phyloP scores from a whole-genome alignment of 805 yeast genomes.

The Saccharomycopsis synnaedendra region DNA sequence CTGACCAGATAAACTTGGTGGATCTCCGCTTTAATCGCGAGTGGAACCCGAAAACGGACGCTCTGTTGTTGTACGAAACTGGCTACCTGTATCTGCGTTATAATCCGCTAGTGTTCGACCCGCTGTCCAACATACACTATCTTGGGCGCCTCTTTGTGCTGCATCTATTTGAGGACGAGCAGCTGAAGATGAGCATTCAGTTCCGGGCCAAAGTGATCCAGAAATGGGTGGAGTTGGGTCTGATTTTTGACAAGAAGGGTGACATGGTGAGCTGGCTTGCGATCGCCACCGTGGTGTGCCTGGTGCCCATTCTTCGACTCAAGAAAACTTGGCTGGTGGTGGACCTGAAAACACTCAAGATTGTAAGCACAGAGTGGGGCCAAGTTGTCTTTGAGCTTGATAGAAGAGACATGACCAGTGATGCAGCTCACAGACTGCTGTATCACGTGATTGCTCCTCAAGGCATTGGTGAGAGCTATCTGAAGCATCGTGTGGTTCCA shows the following conservation, averaged over 20 bases:
- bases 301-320: constrained; percentile 70
- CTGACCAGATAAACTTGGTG: constrained; percentile 53
- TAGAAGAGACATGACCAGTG: constrained; percentile 52
- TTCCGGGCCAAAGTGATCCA: constrained; percentile 54
- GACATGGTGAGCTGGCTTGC: constrained; percentile 95
- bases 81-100: constrained; percentile 31
- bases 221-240: constrained; percentile 82
- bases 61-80: constrained; percentile 55
- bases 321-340: constrained; percentile 66
- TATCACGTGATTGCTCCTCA: constrained; percentile 78
- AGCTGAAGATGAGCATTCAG: constrained; percentile 17
- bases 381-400: constrained; percentile 86
- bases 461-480: constrained; percentile 67
- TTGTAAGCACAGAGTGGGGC: constrained; percentile 76
- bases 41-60: constrained; percentile 79
- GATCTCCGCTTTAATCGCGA: constrained; percentile 49
- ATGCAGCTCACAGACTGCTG: constrained; percentile 44
- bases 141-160: constrained; percentile 57
- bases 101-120: constrained; percentile 73
- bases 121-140: constrained; percentile 58
- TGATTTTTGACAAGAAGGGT: constrained; percentile 64
- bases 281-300: constrained; percentile 70
- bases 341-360: constrained; percentile 42
- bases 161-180: constrained; percentile 53
- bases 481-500: constrained; percentile 73